Base-by-base conservation (phyloP, 257 asterid genomes). In the Penstemon davidsonii region DNA sequence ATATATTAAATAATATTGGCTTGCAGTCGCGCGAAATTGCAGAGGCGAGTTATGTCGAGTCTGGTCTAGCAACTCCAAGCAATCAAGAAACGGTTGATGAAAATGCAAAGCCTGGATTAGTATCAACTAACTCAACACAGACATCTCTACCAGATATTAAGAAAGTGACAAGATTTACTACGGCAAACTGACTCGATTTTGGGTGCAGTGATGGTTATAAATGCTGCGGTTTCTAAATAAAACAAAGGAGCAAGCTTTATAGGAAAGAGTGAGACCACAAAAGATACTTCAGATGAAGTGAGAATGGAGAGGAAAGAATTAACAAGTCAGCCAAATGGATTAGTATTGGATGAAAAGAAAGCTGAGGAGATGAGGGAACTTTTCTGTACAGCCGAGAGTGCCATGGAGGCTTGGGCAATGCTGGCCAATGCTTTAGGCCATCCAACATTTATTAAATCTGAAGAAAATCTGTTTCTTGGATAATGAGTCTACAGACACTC, bases 391-490 rank as follows among this genome's bases (percentile, higher is more conserved):
- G 99, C 97, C 47, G 99, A 94, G 83, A 94, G 96, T 84, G 99
- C 99, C 69, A 91, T 91, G 97, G 99, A 94, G 79, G 99, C 99
- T 59, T 91, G 99, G 99, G 97, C 99, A 42, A 78, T 94, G 96
- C 81, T 94, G 42, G 99, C 96, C 8, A 88, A 91, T 60, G 90
- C 99, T 12, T 67, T 88, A 83, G 99, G 99, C 61, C 99, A 94
- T 76, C 95, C 95, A 3, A 91, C 96, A 43, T 94, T 94, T 76
- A 87, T 94, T 57, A 88, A 89, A 79, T 94, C 99, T 15, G 99
- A 94, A 87, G 53, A 94, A 94, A 69, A 87, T 87, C 33, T 91
- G 96, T 77, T 94, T 94, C 85, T 77, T 94, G 85, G 97, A 94
- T 77, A 91, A 90, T 58, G 80, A 71, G 68, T 84, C 86, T 67